These are phyloP conservation scores for Antitrichia curtipendula DNA, from an alignment of 225 moss, liverwort and hornwort species.

Conservation along the genomic window DNA sequence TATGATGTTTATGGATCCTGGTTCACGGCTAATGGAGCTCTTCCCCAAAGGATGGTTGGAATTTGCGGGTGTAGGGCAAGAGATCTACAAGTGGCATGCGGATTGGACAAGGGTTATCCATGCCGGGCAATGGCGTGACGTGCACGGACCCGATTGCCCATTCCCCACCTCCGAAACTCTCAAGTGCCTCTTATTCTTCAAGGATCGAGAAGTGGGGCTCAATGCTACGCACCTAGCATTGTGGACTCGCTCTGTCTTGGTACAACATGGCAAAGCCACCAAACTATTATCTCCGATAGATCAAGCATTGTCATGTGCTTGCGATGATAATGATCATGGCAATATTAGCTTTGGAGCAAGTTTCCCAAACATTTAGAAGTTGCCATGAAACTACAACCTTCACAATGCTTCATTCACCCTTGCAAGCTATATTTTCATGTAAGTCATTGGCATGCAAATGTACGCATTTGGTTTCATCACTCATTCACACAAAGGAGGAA, in stretches of 20 bases:
- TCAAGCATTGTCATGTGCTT: neutral
- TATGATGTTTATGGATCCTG: slow-evolving; percentile 79
- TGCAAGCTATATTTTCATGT: neutral
- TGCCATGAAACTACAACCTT: neutral
- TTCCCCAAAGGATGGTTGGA: slow-evolving; percentile 87
- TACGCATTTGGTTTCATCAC: neutral
- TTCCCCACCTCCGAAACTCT: slow-evolving; percentile 19
- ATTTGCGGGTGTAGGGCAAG: slow-evolving; percentile 67
- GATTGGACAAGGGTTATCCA: slow-evolving; percentile 45
- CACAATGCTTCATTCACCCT: neutral
- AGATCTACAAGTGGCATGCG: slow-evolving; percentile 68
- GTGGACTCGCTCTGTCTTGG: slow-evolving; percentile 46
- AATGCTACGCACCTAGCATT: slow-evolving; percentile 41
- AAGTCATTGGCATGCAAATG: neutral
- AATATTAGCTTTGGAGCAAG: too few species aligned
- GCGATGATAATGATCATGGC: neutral
- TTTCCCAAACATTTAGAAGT: neutral
- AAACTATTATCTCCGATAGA: neutral
- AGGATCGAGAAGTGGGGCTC: slow-evolving; percentile 46
- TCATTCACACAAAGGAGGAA: too few species aligned
- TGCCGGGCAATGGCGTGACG: slow-evolving; percentile 60
- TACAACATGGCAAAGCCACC: neutral
- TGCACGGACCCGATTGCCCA: slow-evolving; percentile 61
- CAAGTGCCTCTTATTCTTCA: slow-evolving; percentile 51
- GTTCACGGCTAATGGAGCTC: slow-evolving; percentile 72